A percentile compares a stretch with the other conserved stretches of the same genome.
Conservation (phyloP, 257 asterid species). For the Penstemon barbatus region DNA sequence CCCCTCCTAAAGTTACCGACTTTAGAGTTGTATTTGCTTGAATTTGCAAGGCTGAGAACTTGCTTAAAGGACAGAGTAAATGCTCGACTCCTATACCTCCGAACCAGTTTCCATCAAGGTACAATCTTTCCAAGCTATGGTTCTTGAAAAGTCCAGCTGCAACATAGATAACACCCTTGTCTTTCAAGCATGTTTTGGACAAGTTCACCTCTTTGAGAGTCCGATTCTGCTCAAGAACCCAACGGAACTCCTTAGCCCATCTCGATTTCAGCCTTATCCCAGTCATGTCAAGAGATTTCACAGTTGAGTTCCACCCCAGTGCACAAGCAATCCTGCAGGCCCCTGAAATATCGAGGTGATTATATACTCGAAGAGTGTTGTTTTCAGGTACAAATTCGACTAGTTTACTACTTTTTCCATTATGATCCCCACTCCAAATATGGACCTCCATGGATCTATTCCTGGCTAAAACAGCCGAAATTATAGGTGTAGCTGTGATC, state of each 20-base stretch:
- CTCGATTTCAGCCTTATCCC: constrained; percentile 66
- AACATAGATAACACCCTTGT: constrained; percentile 68
- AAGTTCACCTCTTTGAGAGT: constrained; percentile 60
- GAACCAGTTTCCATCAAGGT: constrained; percentile 63
- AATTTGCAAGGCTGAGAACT: constrained; percentile 66
- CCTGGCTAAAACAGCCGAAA: constrained; percentile 81
- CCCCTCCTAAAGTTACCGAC: constrained; percentile 64
- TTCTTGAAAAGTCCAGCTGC: constrained; percentile 88
- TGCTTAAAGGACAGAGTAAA: constrained; percentile 80
- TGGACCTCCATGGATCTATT: constrained; percentile 75
- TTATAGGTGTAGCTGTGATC: constrained; percentile 55
- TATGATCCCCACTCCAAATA: constrained; percentile 52
- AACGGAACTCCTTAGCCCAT: constrained; percentile 84
- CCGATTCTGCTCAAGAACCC: constrained; percentile 81
- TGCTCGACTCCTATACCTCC: constrained; percentile 76
- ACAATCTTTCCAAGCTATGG: constrained; percentile 53
- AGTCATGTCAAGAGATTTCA: constrained; percentile 64
- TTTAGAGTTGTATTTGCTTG: constrained; percentile 69
- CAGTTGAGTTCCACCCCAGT: constrained; percentile 69
- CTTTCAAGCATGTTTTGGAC: constrained; percentile 63
- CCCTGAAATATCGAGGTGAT: constrained; percentile 41
- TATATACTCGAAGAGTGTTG: constrained; percentile 52
- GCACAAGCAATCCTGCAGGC: constrained; percentile 72
- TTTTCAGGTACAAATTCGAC: constrained; percentile 64
- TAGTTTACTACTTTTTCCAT: constrained; percentile 41